Conservation (phyloP, 768 basidiomycete genomes). For the Mycena albidolilacea region DNA sequence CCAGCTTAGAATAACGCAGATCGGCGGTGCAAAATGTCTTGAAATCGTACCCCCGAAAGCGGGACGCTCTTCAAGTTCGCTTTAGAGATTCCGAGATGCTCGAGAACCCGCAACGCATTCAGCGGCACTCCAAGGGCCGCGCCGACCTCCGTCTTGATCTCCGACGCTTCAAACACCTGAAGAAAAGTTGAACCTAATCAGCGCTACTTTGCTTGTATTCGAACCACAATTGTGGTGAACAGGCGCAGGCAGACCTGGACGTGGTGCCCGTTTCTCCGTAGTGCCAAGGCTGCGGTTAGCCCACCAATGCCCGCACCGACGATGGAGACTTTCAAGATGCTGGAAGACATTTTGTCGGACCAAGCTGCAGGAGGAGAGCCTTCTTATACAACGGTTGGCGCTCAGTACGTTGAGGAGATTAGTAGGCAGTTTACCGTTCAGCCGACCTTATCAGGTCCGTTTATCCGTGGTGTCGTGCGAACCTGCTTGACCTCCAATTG, state of each 20-base stretch:
- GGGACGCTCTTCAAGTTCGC: constrained; percentile 12
- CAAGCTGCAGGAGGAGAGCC: too few species aligned
- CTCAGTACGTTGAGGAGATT: too few species aligned
- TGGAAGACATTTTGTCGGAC: neutral
- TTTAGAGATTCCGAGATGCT: constrained; percentile 11
- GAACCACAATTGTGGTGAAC: neutral
- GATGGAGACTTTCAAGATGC: constrained; percentile 12
- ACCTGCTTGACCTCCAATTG: too few species aligned
- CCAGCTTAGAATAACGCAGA: neutral
- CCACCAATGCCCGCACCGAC: constrained; percentile 37
- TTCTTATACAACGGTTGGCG: too few species aligned
- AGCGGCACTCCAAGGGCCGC: constrained; percentile 24
- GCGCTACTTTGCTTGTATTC: neutral
- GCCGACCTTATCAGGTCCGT: too few species aligned
- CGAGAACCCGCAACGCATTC: constrained; percentile 24
- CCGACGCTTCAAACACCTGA: constrained; percentile 28
- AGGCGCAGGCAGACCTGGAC: neutral
- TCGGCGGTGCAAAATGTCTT: neutral
- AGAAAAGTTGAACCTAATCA: neutral
- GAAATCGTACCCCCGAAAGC: constrained; percentile 1
- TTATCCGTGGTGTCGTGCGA: too few species aligned
- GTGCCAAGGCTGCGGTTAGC: neutral
- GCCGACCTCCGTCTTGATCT: constrained; percentile 30
- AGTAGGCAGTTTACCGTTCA: too few species aligned
- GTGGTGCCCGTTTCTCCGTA: neutral